Evolutionary conservation across 495 filamentous ascomycete species (phyloP).

Genomic region (Tuber melanosporum): DNA sequence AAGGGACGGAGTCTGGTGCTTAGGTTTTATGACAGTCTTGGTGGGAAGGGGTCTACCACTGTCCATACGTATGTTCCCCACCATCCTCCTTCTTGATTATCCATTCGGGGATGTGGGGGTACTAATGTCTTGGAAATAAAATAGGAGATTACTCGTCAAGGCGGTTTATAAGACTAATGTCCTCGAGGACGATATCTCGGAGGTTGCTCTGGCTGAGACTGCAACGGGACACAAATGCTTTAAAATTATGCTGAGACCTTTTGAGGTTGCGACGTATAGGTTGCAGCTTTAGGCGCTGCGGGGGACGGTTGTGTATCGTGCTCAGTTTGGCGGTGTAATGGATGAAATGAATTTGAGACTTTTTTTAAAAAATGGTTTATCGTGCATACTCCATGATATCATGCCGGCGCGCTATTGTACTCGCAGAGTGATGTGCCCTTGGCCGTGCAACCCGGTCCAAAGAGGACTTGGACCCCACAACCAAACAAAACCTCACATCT

Average conservation of each 20-base stretch:
- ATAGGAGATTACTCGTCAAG: conserved; percentile 56
- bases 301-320: neutral
- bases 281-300: conserved; percentile 54
- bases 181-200: conserved; percentile 61
- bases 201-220: conserved; percentile 49
- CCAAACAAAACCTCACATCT: neutral
- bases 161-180: conserved; percentile 74
- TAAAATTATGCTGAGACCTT: conserved; percentile 65
- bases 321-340: neutral
- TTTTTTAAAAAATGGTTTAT: neutral
- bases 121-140: conserved; percentile 1
- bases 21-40: conserved; percentile 85
- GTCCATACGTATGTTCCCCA: conserved; percentile 49
- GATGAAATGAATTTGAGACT: neutral
- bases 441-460: neutral
- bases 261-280: conserved; percentile 83
- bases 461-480: neutral
- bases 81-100: neutral
- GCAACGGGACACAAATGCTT: conserved; percentile 49
- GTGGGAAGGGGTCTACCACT: conserved; percentile 64
- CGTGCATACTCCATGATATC: neutral
- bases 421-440: neutral
- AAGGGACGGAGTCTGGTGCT: conserved; percentile 73
- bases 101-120: neutral
- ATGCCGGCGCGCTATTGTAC: neutral